phyloP scores from a whole-genome alignment of 116 monocot species.

The Posidonia oceanica region DNA sequence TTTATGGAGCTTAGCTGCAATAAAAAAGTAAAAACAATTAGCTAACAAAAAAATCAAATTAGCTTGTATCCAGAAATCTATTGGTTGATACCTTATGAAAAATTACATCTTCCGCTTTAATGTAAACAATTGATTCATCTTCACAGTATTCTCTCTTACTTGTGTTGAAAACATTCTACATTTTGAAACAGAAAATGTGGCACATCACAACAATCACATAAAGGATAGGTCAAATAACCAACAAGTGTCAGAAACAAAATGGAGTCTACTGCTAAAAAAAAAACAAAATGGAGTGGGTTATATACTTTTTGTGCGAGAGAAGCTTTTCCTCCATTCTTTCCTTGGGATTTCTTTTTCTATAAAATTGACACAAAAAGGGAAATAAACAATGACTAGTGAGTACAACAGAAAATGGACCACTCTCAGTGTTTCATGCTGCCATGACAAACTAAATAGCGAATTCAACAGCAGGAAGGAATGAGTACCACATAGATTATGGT shows the following conservation, averaged over 20 bases:
- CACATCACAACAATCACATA: not conserved
- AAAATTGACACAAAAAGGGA: conserved; percentile 1
- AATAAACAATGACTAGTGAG: conserved; percentile 1
- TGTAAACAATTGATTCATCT: conserved; percentile 61
- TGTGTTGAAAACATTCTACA: conserved; percentile 23
- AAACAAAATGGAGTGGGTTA: not conserved
- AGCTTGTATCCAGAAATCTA: not conserved
- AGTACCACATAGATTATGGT: conserved; percentile 68
- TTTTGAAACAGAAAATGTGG: not conserved
- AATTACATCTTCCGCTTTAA: conserved; percentile 80
- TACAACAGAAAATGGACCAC: too few relatives aligned
- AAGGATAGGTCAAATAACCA: not conserved
- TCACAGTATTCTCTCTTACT: conserved; percentile 11
- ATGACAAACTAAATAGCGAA: not conserved
- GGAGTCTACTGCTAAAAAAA: too few relatives aligned
- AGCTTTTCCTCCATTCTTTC: not conserved
- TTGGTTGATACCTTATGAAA: conserved; percentile 53
- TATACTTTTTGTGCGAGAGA: conserved; percentile 2
- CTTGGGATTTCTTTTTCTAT: conserved; percentile 2
- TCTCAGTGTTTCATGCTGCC: not conserved
- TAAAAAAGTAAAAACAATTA: conserved; percentile 21
- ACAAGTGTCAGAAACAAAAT: not conserved
- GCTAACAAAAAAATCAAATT: not conserved
- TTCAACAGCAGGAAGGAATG: not conserved
- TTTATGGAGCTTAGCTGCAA: too few relatives aligned